These are phyloP conservation scores for Selenicereus undatus DNA, from an alignment of 148 eudicot species.

Conservation along the genomic window DNA sequence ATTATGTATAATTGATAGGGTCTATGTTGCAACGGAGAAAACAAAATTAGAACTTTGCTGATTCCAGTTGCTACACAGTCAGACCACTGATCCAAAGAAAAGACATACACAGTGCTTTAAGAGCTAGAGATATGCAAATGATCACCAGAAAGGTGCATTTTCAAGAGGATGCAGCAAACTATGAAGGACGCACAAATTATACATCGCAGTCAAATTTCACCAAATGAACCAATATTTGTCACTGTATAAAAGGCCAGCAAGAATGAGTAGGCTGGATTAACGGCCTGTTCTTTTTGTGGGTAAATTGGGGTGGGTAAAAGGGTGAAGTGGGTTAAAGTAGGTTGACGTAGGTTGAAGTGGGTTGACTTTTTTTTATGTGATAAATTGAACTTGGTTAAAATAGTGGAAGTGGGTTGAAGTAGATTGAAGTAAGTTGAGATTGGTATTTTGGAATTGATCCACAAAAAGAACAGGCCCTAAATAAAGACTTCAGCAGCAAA, in stretches of 20 bases:
- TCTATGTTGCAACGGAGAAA: neutral
- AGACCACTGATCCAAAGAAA: neutral
- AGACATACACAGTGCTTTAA: neutral
- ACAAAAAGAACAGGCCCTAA: no score
- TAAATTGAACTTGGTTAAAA: no score
- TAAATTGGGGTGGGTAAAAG: no score
- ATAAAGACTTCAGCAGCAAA: neutral
- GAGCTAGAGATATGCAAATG: neutral
- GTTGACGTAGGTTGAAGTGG: no score
- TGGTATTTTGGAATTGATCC: no score
- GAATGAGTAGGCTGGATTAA: neutral
- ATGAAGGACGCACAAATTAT: neutral
- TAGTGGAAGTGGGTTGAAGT: no score
- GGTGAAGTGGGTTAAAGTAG: no score
- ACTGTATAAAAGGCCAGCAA: neutral
- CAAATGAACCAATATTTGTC: neutral
- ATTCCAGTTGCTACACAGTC: neutral
- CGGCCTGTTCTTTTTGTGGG: no score
- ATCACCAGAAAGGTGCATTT: neutral
- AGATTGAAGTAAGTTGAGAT: no score
- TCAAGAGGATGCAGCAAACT: neutral
- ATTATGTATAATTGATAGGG: neutral
- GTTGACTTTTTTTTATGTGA: no score
- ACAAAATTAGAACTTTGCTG: neutral
- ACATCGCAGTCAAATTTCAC: neutral